A percentile compares a stretch with the other conserved stretches of the same genome.
phyloP scores from a whole-genome alignment of 2,329 filamentous ascomycete genomes.

The Scedosporium aurantiacum region DNA sequence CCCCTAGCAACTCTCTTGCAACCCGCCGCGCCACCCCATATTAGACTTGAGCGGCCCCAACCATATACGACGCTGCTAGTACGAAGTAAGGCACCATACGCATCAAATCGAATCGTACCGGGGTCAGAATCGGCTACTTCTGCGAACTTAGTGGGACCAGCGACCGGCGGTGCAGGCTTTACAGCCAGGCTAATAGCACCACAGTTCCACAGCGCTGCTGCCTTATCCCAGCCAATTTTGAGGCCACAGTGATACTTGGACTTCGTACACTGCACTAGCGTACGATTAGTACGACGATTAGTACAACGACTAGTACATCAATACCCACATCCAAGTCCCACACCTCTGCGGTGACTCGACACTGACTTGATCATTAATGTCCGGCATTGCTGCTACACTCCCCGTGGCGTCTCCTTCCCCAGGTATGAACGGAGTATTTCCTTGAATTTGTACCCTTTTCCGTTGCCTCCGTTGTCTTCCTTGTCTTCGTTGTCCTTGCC shows the following conservation, averaged over 20 bases:
- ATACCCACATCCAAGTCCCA: neutral
- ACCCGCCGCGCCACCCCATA: too few species aligned
- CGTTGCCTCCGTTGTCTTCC: neutral
- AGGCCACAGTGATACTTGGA: too few species aligned
- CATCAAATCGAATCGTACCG: too few species aligned
- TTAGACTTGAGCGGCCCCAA: too few species aligned
- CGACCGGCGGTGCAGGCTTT: neutral
- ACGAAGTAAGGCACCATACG: too few species aligned
- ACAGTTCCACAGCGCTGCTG: too few species aligned
- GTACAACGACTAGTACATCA: neutral
- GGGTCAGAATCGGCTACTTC: neutral
- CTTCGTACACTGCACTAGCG: too few species aligned
- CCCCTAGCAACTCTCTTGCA: too few species aligned
- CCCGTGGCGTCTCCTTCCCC: neutral
- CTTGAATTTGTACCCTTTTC: neutral
- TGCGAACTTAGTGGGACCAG: neutral
- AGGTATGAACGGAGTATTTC: neutral
- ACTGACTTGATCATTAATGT: neutral
- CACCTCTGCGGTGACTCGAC: neutral
- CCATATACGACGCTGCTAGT: too few species aligned
- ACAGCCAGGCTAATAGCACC: neutral
- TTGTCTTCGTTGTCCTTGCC: neutral
- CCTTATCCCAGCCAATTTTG: too few species aligned
- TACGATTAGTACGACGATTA: too few species aligned
- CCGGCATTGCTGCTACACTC: neutral